Conservation (phyloP, 106 monocot genomes). For the Chionographis japonica region DNA sequence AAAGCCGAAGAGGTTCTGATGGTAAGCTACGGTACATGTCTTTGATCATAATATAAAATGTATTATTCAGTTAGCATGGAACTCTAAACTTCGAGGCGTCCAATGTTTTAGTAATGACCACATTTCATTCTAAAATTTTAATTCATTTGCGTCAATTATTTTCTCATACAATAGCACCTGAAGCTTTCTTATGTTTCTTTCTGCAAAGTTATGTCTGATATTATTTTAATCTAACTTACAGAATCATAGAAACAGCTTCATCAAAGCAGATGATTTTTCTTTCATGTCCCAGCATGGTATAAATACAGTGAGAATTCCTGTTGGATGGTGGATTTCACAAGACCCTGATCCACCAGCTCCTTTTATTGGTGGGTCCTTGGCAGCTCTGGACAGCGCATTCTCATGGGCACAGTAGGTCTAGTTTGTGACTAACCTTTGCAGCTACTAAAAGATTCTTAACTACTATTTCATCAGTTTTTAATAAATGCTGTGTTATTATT, state of each 20-base stretch:
- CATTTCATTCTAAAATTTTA: too few species aligned
- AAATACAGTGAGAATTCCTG: conserved; percentile 81
- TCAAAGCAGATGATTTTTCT: conserved; percentile 64
- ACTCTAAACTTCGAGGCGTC: too few species aligned
- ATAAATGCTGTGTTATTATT: not conserved
- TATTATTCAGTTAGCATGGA: not conserved
- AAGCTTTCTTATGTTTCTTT: too few species aligned
- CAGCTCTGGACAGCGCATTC: conserved; percentile 64
- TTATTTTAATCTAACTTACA: conserved; percentile 22
- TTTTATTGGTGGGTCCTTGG: conserved; percentile 66
- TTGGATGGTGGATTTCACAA: conserved; percentile 85
- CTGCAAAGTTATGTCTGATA: not conserved
- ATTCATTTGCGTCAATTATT: too few species aligned
- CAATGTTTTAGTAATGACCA: too few species aligned
- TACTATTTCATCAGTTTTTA: not conserved
- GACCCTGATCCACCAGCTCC: conserved; percentile 80
- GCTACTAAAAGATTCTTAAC: conserved; percentile 6
- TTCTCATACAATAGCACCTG: too few species aligned
- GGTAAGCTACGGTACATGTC: conserved; percentile 22
- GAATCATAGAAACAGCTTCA: conserved; percentile 60
- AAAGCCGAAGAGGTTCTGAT: conserved; percentile 47
- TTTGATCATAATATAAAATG: not conserved
- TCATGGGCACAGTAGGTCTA: conserved; percentile 76
- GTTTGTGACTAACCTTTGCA: not conserved
- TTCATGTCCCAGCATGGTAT: conserved; percentile 59